phyloP scores from a whole-genome alignment of 108 stramenopile genomes.

The Fragilaria radians region DNA sequence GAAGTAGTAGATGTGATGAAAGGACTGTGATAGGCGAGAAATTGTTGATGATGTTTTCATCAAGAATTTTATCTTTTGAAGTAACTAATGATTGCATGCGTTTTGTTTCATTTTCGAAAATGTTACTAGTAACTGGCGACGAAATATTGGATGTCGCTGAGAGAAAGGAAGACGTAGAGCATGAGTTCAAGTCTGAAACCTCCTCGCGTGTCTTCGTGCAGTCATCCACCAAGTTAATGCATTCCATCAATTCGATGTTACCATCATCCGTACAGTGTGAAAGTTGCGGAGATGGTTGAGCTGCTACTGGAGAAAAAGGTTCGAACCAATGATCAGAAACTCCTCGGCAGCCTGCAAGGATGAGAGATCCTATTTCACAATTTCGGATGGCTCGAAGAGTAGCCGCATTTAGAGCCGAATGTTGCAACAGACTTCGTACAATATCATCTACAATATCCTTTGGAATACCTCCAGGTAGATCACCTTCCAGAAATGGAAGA shows the following conservation, averaged over 20 bases:
- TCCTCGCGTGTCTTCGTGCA: too few species aligned
- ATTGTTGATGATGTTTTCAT: too few species aligned
- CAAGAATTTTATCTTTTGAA: neutral
- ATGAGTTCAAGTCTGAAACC: too few species aligned
- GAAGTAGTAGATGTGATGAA: constrained; percentile 32
- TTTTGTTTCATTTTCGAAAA: constrained; percentile 3
- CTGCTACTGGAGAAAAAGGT: constrained; percentile 4
- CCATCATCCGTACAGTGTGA: too few species aligned
- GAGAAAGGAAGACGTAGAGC: constrained; percentile 46
- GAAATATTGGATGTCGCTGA: constrained; percentile 27
- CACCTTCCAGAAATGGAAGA: constrained; percentile 47
- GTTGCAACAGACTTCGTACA: constrained; percentile 43
- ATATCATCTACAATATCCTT: constrained; percentile 76
- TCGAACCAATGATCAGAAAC: constrained; percentile 77
- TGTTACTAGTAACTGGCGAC: constrained; percentile 1
- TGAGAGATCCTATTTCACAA: constrained; percentile 55
- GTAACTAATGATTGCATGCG: neutral
- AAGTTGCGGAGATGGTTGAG: too few species aligned
- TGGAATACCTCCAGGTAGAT: constrained; percentile 67
- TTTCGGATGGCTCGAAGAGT: constrained; percentile 52
- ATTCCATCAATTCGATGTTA: neutral
- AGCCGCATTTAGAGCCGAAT: constrained; percentile 67
- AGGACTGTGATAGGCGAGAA: neutral
- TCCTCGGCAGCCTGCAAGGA: constrained; percentile 62
- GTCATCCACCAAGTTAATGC: too few species aligned